Conservation (phyloP, 2,329 filamentous ascomycete species). For the Epicoccum sorghinum region DNA sequence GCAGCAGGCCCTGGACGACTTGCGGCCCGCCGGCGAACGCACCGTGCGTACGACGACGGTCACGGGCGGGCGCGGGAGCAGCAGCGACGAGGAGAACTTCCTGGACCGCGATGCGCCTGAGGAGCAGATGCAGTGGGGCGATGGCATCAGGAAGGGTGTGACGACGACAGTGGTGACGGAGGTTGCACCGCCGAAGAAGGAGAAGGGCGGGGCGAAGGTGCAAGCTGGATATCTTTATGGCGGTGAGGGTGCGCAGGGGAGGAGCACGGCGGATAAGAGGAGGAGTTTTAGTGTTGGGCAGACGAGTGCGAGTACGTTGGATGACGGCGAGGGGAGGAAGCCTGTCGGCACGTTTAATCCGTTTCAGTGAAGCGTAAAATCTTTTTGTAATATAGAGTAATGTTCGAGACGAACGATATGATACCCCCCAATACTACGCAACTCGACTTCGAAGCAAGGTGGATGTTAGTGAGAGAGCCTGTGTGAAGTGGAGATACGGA, state of each 20-base stretch:
- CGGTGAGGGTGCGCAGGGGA: not conserved
- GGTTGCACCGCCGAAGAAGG: constrained; percentile 3
- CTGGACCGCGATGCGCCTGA: constrained; percentile 19
- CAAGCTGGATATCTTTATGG: not conserved
- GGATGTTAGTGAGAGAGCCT: no score
- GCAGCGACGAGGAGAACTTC: constrained; percentile 30
- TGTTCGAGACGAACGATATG: not conserved
- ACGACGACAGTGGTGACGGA: constrained; percentile 28
- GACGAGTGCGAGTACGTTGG: constrained; percentile 19
- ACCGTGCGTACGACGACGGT: constrained; percentile 29
- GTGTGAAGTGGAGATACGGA: no score
- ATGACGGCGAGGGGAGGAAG: constrained; percentile 9
- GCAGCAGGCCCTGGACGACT: constrained; percentile 23
- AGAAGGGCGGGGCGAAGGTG: no score
- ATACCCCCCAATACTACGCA: not conserved
- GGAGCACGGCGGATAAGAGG: not conserved
- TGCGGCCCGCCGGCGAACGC: constrained; percentile 26
- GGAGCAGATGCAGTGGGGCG: constrained; percentile 23
- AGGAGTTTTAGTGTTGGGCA: constrained; percentile 21
- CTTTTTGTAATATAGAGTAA: not conserved
- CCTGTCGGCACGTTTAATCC: constrained; percentile 14
- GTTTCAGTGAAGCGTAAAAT: not conserved
- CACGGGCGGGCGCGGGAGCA: constrained; percentile 27
- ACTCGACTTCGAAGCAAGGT: not conserved
- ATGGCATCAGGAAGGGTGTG: constrained; percentile 20